A percentile compares a stretch with the other conserved stretches of the same genome.
phyloP scores from a whole-genome alignment of 768 basidiomycete species.

The Lactifluus volemus region DNA sequence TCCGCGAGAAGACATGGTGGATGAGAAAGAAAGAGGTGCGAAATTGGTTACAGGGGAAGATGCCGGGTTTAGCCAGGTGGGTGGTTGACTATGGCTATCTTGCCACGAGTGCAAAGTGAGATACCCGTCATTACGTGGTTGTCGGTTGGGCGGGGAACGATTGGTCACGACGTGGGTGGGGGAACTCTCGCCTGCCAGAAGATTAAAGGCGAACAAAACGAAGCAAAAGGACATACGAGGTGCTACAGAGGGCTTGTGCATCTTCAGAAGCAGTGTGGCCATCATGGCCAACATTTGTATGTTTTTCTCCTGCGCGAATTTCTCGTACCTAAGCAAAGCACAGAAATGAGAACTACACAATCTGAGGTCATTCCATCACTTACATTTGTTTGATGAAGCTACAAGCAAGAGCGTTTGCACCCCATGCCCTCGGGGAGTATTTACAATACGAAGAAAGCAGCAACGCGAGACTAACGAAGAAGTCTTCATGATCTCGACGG shows the following conservation, averaged over 20 bases:
- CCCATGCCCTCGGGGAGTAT: conserved; percentile 7
- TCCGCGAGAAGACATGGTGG: conserved; percentile 58
- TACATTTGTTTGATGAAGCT: conserved; percentile 24
- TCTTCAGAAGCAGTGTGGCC: conserved; percentile 56
- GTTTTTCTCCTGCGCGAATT: conserved; percentile 46
- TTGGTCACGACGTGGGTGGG: not conserved
- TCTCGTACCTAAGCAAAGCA: conserved; percentile 30
- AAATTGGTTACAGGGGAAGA: conserved; percentile 35
- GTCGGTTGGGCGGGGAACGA: conserved; percentile 10
- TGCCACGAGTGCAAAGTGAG: conserved; percentile 38
- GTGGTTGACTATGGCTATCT: conserved; percentile 32
- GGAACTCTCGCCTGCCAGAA: not conserved
- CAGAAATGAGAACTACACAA: not conserved
- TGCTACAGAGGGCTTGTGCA: conserved; percentile 16
- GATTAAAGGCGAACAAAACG: not conserved
- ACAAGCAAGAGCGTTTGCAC: conserved; percentile 7
- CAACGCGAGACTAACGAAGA: conserved; percentile 16
- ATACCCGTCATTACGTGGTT: conserved; percentile 42
- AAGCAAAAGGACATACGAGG: conserved; percentile 15
- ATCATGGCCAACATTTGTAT: conserved; percentile 79
- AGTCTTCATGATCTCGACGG: conserved; percentile 17
- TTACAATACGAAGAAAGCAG: conserved; percentile 6
- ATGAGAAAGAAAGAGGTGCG: conserved; percentile 36
- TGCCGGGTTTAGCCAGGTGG: conserved; percentile 42
- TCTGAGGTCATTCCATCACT: conserved; percentile 4